phyloP scores from a whole-genome alignment of 495 filamentous ascomycete genomes.

The Parmelia sp. region DNA sequence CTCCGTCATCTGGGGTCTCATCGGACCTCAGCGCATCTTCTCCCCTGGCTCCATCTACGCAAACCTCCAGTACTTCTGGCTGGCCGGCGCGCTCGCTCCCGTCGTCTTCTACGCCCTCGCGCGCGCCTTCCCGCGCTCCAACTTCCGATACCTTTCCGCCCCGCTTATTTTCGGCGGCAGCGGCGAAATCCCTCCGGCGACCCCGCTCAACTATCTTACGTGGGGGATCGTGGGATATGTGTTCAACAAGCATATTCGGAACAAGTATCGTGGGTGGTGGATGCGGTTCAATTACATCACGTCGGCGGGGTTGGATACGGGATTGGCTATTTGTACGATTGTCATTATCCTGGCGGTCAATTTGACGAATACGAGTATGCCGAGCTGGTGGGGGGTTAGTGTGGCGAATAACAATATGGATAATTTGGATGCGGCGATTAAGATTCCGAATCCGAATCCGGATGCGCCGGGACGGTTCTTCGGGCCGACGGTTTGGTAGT shows the following conservation, averaged over 20 bases:
- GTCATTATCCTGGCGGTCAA: conserved; percentile 65
- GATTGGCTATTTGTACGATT: conserved; percentile 58
- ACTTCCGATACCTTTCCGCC: conserved; percentile 40
- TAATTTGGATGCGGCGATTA: conserved; percentile 35
- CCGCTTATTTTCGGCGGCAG: conserved; percentile 46
- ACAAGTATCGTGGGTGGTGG: conserved; percentile 64
- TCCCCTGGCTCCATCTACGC: conserved; percentile 43
- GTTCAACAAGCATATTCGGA: conserved; percentile 61
- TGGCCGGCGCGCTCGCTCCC: conserved; percentile 43
- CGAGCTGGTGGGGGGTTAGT: conserved; percentile 62
- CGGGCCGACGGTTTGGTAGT: conserved; percentile 48
- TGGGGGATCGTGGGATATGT: conserved; percentile 63
- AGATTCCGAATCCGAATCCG: conserved; percentile 29
- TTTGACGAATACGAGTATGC: conserved; percentile 44
- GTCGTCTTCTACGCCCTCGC: conserved; percentile 42
- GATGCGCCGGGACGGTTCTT: conserved; percentile 49
- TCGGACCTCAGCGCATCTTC: conserved; percentile 49
- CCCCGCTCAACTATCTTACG: conserved; percentile 48
- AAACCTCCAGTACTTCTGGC: conserved; percentile 45
- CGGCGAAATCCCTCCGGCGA: conserved; percentile 45
- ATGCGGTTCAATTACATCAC: conserved; percentile 73
- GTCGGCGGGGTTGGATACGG: conserved; percentile 64
- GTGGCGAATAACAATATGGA: conserved; percentile 44
- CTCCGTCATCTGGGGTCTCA: conserved; percentile 51
- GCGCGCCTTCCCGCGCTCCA: conserved; percentile 38